phyloP scores from a whole-genome alignment of 805 yeast species.

The Ogataea pilisensis region DNA sequence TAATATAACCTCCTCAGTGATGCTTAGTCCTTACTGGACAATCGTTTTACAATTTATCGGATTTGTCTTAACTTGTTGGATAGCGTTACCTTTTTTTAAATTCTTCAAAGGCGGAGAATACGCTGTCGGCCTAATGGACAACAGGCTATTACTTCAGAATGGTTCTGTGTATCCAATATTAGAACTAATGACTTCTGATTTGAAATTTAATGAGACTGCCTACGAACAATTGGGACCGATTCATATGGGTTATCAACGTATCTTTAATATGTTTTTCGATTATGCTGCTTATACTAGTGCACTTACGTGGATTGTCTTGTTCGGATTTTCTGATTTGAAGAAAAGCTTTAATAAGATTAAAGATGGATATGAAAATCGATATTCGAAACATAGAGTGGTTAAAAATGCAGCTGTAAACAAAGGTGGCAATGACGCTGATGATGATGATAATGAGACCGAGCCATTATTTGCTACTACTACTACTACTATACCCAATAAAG shows the following conservation, averaged over 20 bases:
- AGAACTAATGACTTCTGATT: constrained; percentile 37
- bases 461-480: too few species aligned
- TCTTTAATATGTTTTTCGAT: constrained; percentile 49
- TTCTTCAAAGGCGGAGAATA: constrained; percentile 33
- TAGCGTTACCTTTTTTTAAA: constrained; percentile 43
- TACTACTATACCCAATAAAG: not conserved
- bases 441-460: too few species aligned
- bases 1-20: constrained; percentile 45
- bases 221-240: constrained; percentile 43
- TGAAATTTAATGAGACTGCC: constrained; percentile 41
- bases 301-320: constrained; percentile 37
- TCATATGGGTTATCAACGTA: constrained; percentile 43
- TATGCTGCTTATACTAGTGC: constrained; percentile 51
- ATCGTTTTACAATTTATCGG: constrained; percentile 45
- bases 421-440: not conserved
- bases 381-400: not conserved
- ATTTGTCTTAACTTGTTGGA: constrained; percentile 45
- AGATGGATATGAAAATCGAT: not conserved
- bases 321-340: constrained; percentile 24
- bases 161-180: constrained; percentile 42
- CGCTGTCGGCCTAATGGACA: constrained; percentile 45
- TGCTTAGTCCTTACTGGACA: constrained; percentile 51
- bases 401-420: not conserved
- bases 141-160: constrained; percentile 33
- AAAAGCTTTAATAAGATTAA: constrained; percentile 9